Conservation (phyloP, 1,284 basidiomycete genomes). For the Trichosporon faecale region DNA sequence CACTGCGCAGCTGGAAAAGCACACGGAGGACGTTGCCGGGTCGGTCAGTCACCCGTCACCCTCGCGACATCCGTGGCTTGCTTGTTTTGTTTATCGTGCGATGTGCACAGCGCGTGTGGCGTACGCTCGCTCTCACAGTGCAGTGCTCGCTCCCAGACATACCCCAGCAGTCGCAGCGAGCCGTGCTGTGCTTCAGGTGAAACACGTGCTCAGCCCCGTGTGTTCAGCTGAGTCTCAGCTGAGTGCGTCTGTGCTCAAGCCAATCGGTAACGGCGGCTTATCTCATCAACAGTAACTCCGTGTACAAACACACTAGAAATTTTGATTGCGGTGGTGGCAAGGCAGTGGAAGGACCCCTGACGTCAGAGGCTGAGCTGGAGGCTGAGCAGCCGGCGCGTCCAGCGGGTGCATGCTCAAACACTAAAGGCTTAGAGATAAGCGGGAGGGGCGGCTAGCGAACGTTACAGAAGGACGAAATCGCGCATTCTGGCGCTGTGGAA, state of each 20-base stretch:
- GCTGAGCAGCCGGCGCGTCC: background rate
- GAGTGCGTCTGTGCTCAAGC: background rate
- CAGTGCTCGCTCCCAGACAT: background rate
- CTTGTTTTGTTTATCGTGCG: conserved; percentile 2
- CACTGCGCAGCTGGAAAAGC: background rate
- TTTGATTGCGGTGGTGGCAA: background rate
- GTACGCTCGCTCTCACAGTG: background rate
- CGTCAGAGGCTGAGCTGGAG: conserved; percentile 1
- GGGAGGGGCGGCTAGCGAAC: conserved; percentile 1
- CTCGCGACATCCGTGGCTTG: background rate
- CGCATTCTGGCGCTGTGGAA: background rate
- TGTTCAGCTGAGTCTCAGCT: conserved; percentile 10
- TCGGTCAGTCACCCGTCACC: conserved; percentile 5
- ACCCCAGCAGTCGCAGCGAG: background rate
- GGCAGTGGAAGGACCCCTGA: background rate
- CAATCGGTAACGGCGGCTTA: conserved; percentile 1
- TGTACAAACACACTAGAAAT: background rate
- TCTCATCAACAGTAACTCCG: background rate
- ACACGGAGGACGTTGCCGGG: background rate
- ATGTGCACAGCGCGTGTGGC: background rate
- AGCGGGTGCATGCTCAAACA: background rate
- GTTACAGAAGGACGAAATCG: conserved; percentile 7
- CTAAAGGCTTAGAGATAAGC: conserved; percentile 9
- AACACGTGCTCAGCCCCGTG: background rate
- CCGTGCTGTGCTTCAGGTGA: background rate